Conservation (phyloP, 2,329 filamentous ascomycete genomes). For the Venturia pyrina region DNA sequence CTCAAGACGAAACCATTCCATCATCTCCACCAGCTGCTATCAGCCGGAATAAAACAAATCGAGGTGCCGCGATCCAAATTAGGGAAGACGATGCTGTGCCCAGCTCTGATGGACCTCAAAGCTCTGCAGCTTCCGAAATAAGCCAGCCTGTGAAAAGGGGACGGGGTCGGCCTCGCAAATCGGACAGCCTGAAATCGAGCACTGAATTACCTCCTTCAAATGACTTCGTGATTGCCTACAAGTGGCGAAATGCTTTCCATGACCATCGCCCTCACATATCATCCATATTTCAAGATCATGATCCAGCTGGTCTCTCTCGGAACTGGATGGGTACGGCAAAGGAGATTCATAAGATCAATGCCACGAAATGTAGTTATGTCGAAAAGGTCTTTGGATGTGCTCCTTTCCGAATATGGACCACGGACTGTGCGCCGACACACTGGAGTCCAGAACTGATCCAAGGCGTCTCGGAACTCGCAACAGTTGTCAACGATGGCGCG, state of each 20-base stretch:
- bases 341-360: background rate
- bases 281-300: background rate
- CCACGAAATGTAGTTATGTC: background rate
- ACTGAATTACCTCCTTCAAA: background rate
- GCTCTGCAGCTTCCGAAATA: background rate
- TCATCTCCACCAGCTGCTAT: background rate
- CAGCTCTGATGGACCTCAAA: background rate
- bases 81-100: background rate
- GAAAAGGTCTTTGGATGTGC: background rate
- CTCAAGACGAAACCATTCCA: background rate
- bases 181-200: background rate
- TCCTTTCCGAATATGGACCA: background rate
- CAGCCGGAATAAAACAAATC: background rate
- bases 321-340: background rate
- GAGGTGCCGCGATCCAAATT: background rate
- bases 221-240: background rate
- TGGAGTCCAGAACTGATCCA: background rate
- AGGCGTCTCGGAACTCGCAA: background rate
- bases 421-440: background rate
- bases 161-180: background rate
- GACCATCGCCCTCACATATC: background rate
- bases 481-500: background rate
- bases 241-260: background rate
- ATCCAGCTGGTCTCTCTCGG: background rate
- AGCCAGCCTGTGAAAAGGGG: background rate